Base-by-base conservation (phyloP, 2,329 filamentous ascomycete genomes). In the Colletotrichum sp. region DNA sequence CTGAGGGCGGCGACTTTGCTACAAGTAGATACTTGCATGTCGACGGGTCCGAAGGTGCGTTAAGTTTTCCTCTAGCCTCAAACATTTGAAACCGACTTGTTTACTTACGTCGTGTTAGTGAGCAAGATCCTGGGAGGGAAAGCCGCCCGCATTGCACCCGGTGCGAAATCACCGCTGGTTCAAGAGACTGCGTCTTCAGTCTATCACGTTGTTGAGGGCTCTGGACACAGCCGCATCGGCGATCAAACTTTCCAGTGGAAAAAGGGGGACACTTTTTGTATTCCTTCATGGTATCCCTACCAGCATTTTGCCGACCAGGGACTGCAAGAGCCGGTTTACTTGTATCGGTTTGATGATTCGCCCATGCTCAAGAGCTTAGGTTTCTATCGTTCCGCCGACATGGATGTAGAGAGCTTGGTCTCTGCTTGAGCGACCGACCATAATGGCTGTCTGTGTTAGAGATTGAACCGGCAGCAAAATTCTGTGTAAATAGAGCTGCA, bases 271-370 rank as follows among this genome's bases (percentile, higher is more conserved):
- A 91, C 88, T 0, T 91, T 92, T 74, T 89, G 87, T 76, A 83
- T 92, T 15, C 90, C 90, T 0, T 80, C 89, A 0, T 91, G 90
- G 90, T 81, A 89, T 66, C 79, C 75, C 15, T 90, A 89, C 75
- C 84, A 89, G 78, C 89, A 90, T 78, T 85, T 86, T 69, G 86
- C 88, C 2, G 81, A 81, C 15, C 79, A 71, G 3, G 67, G 72
- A 2, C 69, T 72, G 9, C 76, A 73, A 3, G 79, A 82, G 39
- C 82, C 81, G 1, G 87, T 87, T 0, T 91, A 91, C 78, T 77
- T 91, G 32, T 91, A 90, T 76, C 83, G 87, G 1, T 90, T 91
- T 76, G 86, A 90, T 77, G 90, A 92, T 77, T 88, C 87, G 82
- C 89, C 89, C 0, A 90, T 92, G 89, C 81, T 91, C 4, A 85